phyloP scores from a whole-genome alignment of 805 yeast genomes.

The Candida ponderosae region DNA sequence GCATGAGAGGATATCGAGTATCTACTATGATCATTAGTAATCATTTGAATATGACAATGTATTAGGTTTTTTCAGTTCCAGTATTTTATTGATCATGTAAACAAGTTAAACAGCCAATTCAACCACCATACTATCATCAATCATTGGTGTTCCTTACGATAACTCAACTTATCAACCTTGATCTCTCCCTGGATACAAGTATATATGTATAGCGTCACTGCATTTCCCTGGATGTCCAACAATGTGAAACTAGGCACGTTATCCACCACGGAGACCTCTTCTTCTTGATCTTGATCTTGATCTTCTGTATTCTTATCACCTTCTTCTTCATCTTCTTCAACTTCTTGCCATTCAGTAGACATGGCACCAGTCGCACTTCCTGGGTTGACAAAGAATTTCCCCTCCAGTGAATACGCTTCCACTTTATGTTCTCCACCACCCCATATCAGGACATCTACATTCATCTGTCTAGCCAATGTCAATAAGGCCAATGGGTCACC shows the following conservation, averaged over 20 bases:
- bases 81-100: no score
- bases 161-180: conserved; percentile 81
- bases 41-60: no score
- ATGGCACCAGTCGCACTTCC: conserved; percentile 96
- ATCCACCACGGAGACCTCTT: conserved; percentile 11
- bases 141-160: conserved; percentile 37
- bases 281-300: conserved; percentile 16
- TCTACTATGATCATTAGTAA: no score
- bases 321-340: conserved; percentile 33
- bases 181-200: conserved; percentile 75
- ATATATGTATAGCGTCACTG: conserved; percentile 79
- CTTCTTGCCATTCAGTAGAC: conserved; percentile 55
- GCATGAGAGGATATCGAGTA: no score
- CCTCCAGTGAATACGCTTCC: conserved; percentile 89
- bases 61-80: no score
- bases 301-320: conserved; percentile 12
- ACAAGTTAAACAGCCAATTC: no score
- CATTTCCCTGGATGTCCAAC: conserved; percentile 73
- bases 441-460: conserved; percentile 85
- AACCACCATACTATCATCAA: no score
- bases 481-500: conserved; percentile 81
- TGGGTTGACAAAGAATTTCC: conserved; percentile 90
- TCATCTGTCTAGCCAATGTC: conserved; percentile 80
- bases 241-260: conserved; percentile 79
- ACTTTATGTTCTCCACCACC: conserved; percentile 94